Evolutionary conservation across 1,284 basidiomycete species (phyloP), one percentile per base, ranked within the genome.

Genomic region (Sutorius eximius): DNA sequence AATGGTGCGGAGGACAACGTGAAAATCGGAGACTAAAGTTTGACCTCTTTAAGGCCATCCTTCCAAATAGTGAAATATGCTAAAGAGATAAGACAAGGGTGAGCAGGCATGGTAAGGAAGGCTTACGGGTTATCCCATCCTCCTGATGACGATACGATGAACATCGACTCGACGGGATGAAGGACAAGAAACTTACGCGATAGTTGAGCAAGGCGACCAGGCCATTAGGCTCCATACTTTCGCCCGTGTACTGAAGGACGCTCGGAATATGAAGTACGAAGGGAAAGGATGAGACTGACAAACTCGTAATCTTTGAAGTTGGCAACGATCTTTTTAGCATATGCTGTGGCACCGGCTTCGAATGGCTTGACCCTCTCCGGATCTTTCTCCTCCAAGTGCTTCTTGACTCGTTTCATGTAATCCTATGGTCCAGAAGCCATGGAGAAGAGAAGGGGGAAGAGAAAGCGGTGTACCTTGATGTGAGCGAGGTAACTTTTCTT

Each of bases 21-120:
- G 33, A 38, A 49, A 20, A n/a, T 24, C 11, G 16, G 3, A 30
- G 37, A 29, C 73, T 70, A 91, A 59, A 86, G 79, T 73, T 92
- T 92, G 58, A 81, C 67, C 69, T 85, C 78, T 75, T 93, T 91
- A 62, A 93, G 73, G 49, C 94, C 94, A 73, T 96, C 85, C 77
- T 90, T 94, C 93, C 93, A 96, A 80, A 95, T 90, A 38, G 86
- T 93, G 75, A 96, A 86, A 77, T 91, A 98, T 70, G 95, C 91
- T 93, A 61, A 37, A 44, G 36, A 13, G 20, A 30, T 70, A 43
- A 64, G 51, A 63, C 18, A 22, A 24, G 29, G 30, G 55, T 29
- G 32, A 44, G 48, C 7, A 29, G 37, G 29, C 16, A 20, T 41
- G 4, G 7, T 0, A 36, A 9, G 24, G 45, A 40, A 50, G 27